Base-by-base conservation (phyloP, 139 green algal species). In the Dunaliella primolecta region DNA sequence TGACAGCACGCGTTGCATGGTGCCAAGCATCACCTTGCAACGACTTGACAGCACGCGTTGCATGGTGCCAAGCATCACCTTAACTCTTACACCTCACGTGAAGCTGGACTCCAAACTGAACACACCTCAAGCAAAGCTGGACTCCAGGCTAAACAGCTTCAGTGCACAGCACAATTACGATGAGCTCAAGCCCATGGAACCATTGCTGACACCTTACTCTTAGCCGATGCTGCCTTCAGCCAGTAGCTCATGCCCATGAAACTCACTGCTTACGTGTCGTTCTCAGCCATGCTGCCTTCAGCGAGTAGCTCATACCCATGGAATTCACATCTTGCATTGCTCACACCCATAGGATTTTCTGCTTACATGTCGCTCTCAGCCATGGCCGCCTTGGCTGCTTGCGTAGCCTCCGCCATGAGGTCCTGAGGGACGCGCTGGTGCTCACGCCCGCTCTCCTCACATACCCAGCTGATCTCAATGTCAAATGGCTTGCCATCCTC, bases 401-500 rank as follows among this genome's bases (percentile, higher is more conserved):
- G 46, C 33, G 96, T 92, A 34, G 96, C 95, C 55, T 95, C 93
- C 21, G 83, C 90, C 30, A 93, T 79, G 55, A 98, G 64, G 2
- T 96, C 93, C 15, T 88, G 80, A 21, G 96, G 95, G 76, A 99
- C 96, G 64, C 91, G 82, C 71, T 93, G 79, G 88, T 98, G 96
- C 88, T 94, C 78, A 1, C 88, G 86, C 46, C 88, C 86, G 70
- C 81, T 95, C 82, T 98, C 97, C 3, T 99, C 96, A 85, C 93
- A 99, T 3, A 99, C 90, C 97, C 97, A 99, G 72, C 92, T 93
- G 85, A 99, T 89, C 90, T 99, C 97, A 80, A 99, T 82, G 92
- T 99, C 97, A 91, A 99, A 99, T 0, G 93, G 93, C 93, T 99
- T 99, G 86, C 94, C 93, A 80, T 97, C 95, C 84, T 99, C 97